phyloP scores from a whole-genome alignment of 2,329 filamentous ascomycete genomes.

The Orbilia ellipsospora region DNA sequence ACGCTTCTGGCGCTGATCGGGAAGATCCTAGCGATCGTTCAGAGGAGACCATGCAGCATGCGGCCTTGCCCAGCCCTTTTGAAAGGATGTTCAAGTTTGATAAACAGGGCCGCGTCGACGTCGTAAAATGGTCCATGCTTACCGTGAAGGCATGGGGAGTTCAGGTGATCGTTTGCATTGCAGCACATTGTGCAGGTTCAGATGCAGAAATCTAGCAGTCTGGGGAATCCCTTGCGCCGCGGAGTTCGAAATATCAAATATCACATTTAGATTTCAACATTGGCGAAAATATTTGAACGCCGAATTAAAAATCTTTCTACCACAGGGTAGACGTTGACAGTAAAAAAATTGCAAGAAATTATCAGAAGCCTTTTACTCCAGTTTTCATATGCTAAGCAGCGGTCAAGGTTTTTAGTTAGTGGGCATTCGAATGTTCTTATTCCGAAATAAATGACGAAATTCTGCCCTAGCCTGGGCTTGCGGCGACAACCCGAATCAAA shows the following conservation, averaged over 20 bases:
- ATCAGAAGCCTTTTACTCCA: background rate
- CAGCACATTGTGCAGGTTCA: constrained; percentile 18
- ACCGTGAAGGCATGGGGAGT: constrained; percentile 27
- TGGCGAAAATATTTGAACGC: background rate
- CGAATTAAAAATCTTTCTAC: background rate
- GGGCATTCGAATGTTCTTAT: constrained; percentile 1
- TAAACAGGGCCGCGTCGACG: constrained; percentile 20
- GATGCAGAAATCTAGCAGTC: background rate
- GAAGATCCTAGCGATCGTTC: constrained; percentile 41
- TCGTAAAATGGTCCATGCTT: constrained; percentile 26
- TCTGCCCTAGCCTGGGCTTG: constrained; percentile 14
- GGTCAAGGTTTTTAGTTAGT: constrained; percentile 11
- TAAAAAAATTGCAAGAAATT: too few species aligned
- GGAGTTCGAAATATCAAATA: background rate
- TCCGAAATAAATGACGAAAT: too few species aligned
- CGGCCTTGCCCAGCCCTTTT: constrained; percentile 8
- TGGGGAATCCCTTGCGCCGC: background rate
- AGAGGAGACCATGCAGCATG: constrained; percentile 27
- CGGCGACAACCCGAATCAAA: constrained; percentile 39
- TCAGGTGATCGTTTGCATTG: constrained; percentile 43
- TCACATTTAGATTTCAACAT: constrained; percentile 20
- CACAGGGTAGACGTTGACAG: too few species aligned
- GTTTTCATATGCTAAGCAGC: constrained; percentile 14
- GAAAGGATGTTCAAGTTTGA: constrained; percentile 16
- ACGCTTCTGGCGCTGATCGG: constrained; percentile 41